phyloP scores from a whole-genome alignment of 441 rosid species.

The Eruca vesicaria region DNA sequence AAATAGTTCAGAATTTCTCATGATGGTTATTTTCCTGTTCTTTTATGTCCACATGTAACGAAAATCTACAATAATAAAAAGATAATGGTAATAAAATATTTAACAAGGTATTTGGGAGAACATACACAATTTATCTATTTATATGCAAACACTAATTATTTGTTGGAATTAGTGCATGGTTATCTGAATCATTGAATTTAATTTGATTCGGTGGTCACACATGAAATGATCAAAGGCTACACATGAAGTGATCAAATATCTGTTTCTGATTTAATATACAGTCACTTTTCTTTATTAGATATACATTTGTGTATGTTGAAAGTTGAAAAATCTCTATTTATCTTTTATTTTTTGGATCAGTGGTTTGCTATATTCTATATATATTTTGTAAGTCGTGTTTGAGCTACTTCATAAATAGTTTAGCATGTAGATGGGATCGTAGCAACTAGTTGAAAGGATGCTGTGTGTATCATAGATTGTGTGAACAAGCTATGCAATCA shows the following conservation, averaged over 20 bases:
- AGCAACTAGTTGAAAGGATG: background rate
- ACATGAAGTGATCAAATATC: background rate
- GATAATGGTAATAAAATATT: background rate
- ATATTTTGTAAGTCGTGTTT: background rate
- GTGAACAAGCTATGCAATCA: too few relatives aligned
- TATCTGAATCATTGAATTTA: background rate
- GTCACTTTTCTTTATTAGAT: background rate
- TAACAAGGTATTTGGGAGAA: background rate
- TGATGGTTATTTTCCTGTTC: background rate
- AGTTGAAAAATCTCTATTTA: background rate
- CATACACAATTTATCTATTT: background rate
- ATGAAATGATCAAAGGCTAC: background rate
- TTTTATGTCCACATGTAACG: background rate
- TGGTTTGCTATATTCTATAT: background rate
- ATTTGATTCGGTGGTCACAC: background rate
- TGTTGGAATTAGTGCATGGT: background rate
- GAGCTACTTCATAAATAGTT: too few relatives aligned
- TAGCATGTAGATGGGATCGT: background rate
- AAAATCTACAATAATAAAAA: background rate
- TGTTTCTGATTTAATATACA: background rate
- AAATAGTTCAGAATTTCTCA: background rate
- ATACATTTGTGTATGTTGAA: background rate
- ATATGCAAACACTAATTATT: background rate
- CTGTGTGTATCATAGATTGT: too few relatives aligned
- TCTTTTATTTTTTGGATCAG: background rate